Base-by-base conservation (phyloP, 2,329 filamentous ascomycete genomes). In the Ceratocystis alfenasii region DNA sequence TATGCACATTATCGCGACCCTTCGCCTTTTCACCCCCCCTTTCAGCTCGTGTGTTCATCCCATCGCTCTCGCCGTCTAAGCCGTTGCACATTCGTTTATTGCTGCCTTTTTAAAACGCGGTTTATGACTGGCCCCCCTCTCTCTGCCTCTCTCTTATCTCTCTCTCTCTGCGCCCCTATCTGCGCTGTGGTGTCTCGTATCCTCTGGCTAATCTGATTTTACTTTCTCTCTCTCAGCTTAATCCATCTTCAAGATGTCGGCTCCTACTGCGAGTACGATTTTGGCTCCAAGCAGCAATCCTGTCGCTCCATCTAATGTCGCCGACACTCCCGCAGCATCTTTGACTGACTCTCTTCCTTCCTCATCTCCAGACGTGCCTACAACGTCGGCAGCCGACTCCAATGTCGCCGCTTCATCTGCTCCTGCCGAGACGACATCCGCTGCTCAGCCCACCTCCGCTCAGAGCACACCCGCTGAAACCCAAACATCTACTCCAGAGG, bases 401-500 rank as follows among this genome's bases (percentile, higher is more conserved):
- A 57, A 50, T 12, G 41, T 66, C 15, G 41, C 66, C 12, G 44
- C 67, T 7, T n/a, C 68, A 48, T 28, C 68, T 3, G 7, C 69
- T 33, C 57, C 67, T 7, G 55, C 44, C n/a, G 65, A 59, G 17
- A 53, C 67, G 6, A 36, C 67, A 12, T 53, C 67, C 6, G 5
- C 68, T 53, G 36, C 68, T 3, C 15, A 68, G 30, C 57, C 68
- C 5, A 57, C 69, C 15, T 59, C 65, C 53, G n/a, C 62, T 15
- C 20, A 63, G 44, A 57, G 65, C 55, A 53, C 55, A 1, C 30
- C 67, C 36, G 33, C 53, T 28, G 41, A 72, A 44, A 36, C 68
- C 12, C n/a, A 69, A 45, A 67, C 68, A n/a, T 68, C 69, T 7
- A 69, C 71, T 1, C 22, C 30, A 44, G 63, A 65, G 17, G 44